Base-by-base conservation (phyloP, 192 early-diverging fungal species). In the Podila horticola region DNA sequence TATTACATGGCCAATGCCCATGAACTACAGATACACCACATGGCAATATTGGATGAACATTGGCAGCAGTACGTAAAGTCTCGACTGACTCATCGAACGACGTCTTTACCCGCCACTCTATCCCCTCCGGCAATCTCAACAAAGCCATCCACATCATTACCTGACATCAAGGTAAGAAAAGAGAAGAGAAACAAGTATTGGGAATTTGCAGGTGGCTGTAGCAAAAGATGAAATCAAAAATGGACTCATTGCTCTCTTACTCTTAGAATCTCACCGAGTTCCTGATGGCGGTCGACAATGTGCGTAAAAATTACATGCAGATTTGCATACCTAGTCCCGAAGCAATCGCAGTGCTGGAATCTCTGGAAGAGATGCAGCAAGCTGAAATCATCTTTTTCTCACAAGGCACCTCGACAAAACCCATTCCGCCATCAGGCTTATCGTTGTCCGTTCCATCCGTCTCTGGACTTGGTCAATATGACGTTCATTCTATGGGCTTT, bases 311-410 rank as follows among this genome's bases (percentile, higher is more conserved):
- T 1, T 79, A 67, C 9, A 11, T 79, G 11, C 69, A 79, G 41
- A 79, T 50, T 4, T 72, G 76, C 26, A 79, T 79, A 20, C 76
- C 76, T 10, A 72, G 76, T 19, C 70, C 69, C 1, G 76, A 79
- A 26, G 76, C 76, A 12, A 55, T 71, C 2, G 57, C 76, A 19
- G 66, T 71, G 0, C 55, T 79, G 3, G 69, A 68, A 17, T 72
- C 36, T 10, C 33, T 79, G 51, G 69, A 79, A 17, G 76, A 79
- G 30, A 79, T 79, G 76, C 70, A 72, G 10, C 76, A 79, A 51
- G 60, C 58, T 11, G 70, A 79, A 52, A 63, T 64, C 17, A 45
- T 31, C 17, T n/a, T 67, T 19, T 79, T 79, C 20, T 22, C 67
- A 31, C 31, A 79, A 36, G 52, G 9, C 24, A 55, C 52, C 6